Conservation (phyloP, 345 rosid species). For the Orychophragmus violaceus region DNA sequence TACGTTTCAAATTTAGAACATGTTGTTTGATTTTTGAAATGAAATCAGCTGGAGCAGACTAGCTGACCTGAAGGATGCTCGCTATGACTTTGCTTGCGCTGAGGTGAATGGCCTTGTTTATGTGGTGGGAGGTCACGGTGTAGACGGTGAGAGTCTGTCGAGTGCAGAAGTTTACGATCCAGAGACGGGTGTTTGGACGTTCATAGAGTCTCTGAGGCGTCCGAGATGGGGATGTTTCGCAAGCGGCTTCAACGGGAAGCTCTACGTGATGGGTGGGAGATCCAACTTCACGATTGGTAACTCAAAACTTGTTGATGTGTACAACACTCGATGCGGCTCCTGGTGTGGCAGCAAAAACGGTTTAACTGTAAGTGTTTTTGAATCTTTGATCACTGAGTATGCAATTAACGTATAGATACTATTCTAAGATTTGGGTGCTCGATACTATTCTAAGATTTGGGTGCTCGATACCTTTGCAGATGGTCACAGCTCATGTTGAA, state of each 20-base stretch:
- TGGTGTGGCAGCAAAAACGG: slow-evolving; percentile 90
- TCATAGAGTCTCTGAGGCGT: slow-evolving; percentile 65
- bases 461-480: slow-evolving; percentile 18
- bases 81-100: slow-evolving; percentile 86
- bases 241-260: slow-evolving; percentile 65
- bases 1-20: neutral
- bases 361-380: slow-evolving; percentile 38
- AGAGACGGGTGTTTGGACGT: slow-evolving; percentile 50
- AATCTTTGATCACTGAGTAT: neutral
- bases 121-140: slow-evolving; percentile 74
- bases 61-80: slow-evolving; percentile 63
- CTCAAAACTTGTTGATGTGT: slow-evolving; percentile 68
- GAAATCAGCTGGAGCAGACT: slow-evolving; percentile 75
- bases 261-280: slow-evolving; percentile 91
- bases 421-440: too few relatives aligned
- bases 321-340: slow-evolving; percentile 49
- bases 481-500: slow-evolving; percentile 93
- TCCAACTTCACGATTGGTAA: slow-evolving; percentile 90
- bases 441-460: neutral
- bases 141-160: slow-evolving; percentile 62
- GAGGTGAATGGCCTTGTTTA: slow-evolving; percentile 80
- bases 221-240: slow-evolving; percentile 92
- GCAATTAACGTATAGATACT: neutral
- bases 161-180: slow-evolving; percentile 79
- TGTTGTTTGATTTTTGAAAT: neutral